These are phyloP conservation scores for Plantago lanceolata DNA, from an alignment of 305 asterid species.

Conservation along the genomic window DNA sequence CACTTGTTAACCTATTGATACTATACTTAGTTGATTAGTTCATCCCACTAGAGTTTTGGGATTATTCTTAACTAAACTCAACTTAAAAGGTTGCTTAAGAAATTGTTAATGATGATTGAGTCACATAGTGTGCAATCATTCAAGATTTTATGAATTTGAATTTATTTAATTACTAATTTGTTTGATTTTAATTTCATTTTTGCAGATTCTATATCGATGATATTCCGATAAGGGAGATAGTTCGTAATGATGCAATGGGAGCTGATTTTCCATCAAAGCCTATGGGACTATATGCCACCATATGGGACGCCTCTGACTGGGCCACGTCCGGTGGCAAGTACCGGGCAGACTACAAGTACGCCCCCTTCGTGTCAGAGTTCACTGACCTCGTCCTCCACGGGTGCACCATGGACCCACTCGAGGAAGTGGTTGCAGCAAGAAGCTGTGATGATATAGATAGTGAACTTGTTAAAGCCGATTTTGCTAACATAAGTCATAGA, in stretches of 20 bases:
- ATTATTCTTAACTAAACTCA: too few relatives aligned
- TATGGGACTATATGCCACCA: conserved; percentile 82
- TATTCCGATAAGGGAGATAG: conserved; percentile 70
- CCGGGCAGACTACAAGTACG: conserved; percentile 67
- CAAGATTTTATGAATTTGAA: too few relatives aligned
- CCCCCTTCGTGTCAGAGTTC: conserved; percentile 82
- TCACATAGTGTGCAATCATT: too few relatives aligned
- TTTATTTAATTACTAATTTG: background rate
- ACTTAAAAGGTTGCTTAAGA: too few relatives aligned
- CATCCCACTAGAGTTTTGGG: background rate
- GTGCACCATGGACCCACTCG: conserved; percentile 56
- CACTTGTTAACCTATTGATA: conserved; percentile 8
- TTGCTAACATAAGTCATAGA: conserved; percentile 35
- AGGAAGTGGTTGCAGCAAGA: conserved; percentile 40
- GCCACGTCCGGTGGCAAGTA: conserved; percentile 92
- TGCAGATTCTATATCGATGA: conserved; percentile 81
- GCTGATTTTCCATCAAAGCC: conserved; percentile 90
- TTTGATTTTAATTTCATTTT: background rate
- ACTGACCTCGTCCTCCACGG: conserved; percentile 76
- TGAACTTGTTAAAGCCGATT: conserved; percentile 34
- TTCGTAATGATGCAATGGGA: conserved; percentile 61
- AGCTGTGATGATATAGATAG: conserved; percentile 29
- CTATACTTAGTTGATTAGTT: background rate
- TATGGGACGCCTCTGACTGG: conserved; percentile 98
- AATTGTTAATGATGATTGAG: too few relatives aligned